Percentiles rank a stretch among this genome's conserved stretches.
phyloP scores from a whole-genome alignment of 2,329 filamentous ascomycete genomes.

The Alternaria ventricosa region DNA sequence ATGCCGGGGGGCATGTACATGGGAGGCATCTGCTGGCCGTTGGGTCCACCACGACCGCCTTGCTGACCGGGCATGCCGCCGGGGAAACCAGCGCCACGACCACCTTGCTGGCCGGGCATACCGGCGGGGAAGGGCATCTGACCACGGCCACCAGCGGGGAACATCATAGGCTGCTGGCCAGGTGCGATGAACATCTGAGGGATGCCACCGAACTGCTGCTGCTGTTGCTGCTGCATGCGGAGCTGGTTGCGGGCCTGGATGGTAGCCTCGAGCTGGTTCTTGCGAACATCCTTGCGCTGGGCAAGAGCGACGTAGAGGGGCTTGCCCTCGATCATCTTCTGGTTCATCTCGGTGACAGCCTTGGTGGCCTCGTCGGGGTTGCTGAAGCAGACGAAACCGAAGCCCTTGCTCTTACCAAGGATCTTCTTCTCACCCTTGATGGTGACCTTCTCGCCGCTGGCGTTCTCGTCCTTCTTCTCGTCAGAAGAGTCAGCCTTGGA shows the following conservation, averaged over 20 bases:
- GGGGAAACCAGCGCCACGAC: slow-evolving; percentile 85
- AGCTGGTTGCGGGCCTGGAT: slow-evolving; percentile 99
- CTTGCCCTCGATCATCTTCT: slow-evolving; percentile 97
- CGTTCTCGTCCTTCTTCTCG: slow-evolving; percentile 64
- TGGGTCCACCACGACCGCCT: slow-evolving; percentile 82
- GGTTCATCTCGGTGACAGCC: slow-evolving; percentile 99
- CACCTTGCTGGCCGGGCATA: slow-evolving; percentile 75
- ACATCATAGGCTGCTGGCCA: slow-evolving; percentile 72
- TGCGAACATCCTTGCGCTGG: slow-evolving; percentile 99
- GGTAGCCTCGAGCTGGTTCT: slow-evolving; percentile 97
- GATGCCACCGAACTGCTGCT: slow-evolving; percentile 56
- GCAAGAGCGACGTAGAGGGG: slow-evolving; percentile 96
- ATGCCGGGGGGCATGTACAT: slow-evolving; percentile 77
- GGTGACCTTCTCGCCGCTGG: slow-evolving; percentile 60
- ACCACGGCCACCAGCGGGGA: slow-evolving; percentile 64
- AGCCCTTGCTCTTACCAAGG: slow-evolving; percentile 98
- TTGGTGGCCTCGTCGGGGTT: slow-evolving; percentile 99
- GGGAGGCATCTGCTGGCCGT: slow-evolving; percentile 79
- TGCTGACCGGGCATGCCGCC: slow-evolving; percentile 81
- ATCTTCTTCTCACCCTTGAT: slow-evolving; percentile 67
- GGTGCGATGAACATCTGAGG: slow-evolving; percentile 91
- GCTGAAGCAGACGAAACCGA: slow-evolving; percentile 99
- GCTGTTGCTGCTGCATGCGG: slow-evolving; percentile 96
- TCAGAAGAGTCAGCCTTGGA: slow-evolving; percentile 65
- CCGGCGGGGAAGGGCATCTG: slow-evolving; percentile 67